Base-by-base conservation (phyloP, 805 yeast species). In the Lipomyces mesembrius region DNA sequence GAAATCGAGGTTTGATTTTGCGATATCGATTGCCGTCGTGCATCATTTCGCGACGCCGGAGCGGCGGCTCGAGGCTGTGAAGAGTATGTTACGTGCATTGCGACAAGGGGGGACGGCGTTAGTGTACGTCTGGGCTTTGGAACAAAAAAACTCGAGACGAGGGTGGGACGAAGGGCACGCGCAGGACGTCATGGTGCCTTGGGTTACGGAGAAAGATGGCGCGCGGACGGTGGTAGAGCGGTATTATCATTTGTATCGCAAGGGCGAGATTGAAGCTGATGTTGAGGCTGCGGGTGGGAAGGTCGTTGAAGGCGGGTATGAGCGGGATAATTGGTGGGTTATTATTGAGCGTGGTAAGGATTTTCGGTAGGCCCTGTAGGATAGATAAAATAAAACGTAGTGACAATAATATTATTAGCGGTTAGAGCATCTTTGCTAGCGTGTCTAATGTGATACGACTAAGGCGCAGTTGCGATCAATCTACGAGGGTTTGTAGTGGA, bases 61-160 rank as follows among this genome's bases (percentile, higher is more conserved):
- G 68, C 83, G 99, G 75, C 82, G 99, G 61, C 76, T 90, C 1
- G 85, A 84, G 8, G 98, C 97, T 0, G 87, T 95, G 7, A 72
- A 72, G 14, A 90, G 89, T 66, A 88, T 93, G 1, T 75, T 95
- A 51, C 78, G 87, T 25, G 85, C 85, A 66, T 76, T 95, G 62
- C 81, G 77, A 54, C 63, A 70, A 0, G 87, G 86, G 0, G 97
- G 97, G 0, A 84, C 83, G 61, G 90, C 91, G 0, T 79, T 95
- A 73, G 84, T 95, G 7, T 95, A 94, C 76, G 96, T 96, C 61
- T 95, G 99, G 99, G 99, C 99, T 0, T 78, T 95, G 61, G 99
- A 95, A 71, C 99, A 95, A 77, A 90, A 88, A 65, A 83, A 82
- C 29, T 90, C 97, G 0, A 83, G 98, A 72, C 83, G 98, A 73